Conservation (phyloP, 495 filamentous ascomycete species). For the Sabuloglossum arenarium region DNA sequence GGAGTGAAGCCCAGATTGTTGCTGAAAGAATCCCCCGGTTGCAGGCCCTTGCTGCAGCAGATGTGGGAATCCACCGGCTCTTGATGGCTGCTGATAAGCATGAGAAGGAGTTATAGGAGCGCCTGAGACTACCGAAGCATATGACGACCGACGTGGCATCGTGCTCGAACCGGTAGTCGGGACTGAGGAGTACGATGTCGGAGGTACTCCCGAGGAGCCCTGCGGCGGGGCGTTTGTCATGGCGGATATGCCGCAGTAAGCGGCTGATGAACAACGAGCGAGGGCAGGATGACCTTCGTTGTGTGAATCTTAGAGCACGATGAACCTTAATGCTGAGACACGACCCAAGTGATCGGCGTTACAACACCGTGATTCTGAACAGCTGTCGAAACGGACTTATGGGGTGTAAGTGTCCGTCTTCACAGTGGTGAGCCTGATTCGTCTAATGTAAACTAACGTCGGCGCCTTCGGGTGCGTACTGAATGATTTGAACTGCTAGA, state of each 20-base stretch:
- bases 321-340: background rate
- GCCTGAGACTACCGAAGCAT: constrained; percentile 66
- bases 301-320: background rate
- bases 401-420: background rate
- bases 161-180: background rate
- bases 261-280: background rate
- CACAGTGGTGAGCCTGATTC: background rate
- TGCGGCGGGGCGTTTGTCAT: constrained; percentile 4
- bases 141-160: constrained; percentile 27
- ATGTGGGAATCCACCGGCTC: constrained; percentile 35
- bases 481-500: background rate
- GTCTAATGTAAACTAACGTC: background rate
- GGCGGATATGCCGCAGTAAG: background rate
- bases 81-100: constrained; percentile 23
- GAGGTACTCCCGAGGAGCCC: constrained; percentile 1
- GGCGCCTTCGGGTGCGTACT: background rate
- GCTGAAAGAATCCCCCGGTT: constrained; percentile 3
- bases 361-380: background rate
- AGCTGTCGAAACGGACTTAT: background rate
- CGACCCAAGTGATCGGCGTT: background rate
- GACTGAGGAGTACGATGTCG: constrained; percentile 1
- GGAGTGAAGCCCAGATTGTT: constrained; percentile 6
- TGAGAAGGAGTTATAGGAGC: constrained; percentile 22
- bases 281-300: background rate
- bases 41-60: constrained; percentile 24